phyloP scores from a whole-genome alignment of 192 early-diverging fungal species.

The Gryganskiella cystojenkinii region DNA sequence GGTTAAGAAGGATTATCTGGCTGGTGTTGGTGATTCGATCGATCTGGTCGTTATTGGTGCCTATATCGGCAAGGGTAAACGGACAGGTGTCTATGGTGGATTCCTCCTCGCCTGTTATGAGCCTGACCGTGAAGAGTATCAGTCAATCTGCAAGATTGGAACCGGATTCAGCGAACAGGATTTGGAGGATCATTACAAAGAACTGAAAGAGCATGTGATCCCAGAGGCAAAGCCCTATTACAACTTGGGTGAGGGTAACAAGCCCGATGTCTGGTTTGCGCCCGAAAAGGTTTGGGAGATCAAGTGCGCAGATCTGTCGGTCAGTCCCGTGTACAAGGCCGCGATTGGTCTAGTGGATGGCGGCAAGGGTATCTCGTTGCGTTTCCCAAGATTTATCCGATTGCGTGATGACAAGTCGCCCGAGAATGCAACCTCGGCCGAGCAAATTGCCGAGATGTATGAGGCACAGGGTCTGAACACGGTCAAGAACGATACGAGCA shows the following conservation, averaged over 20 bases:
- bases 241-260: slow-evolving; percentile 76
- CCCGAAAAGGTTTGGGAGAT: slow-evolving; percentile 96
- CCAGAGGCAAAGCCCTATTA: slow-evolving; percentile 85
- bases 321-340: slow-evolving; percentile 95
- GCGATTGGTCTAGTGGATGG: slow-evolving; percentile 85
- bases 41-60: slow-evolving; percentile 98
- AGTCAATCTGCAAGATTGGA: slow-evolving; percentile 98
- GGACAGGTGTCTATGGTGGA: slow-evolving; percentile 95
- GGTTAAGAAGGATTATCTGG: slow-evolving; percentile 99
- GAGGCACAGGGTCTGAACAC: slow-evolving; percentile 50
- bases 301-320: slow-evolving; percentile 95
- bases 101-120: slow-evolving; percentile 98
- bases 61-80: slow-evolving; percentile 93
- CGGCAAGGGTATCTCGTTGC: slow-evolving; percentile 92
- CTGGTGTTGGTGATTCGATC: slow-evolving; percentile 94
- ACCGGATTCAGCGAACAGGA: slow-evolving; percentile 96
- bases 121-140: slow-evolving; percentile 93
- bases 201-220: slow-evolving; percentile 82
- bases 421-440: slow-evolving; percentile 90
- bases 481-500: slow-evolving; percentile 38
- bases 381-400: slow-evolving; percentile 97
- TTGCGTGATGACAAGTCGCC: slow-evolving; percentile 95
- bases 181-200: slow-evolving; percentile 76
- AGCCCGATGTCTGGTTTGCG: slow-evolving; percentile 98
- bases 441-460: slow-evolving; percentile 69